phyloP scores from a whole-genome alignment of 2,329 filamentous ascomycete genomes.

The Plenodomus biglobosus region DNA sequence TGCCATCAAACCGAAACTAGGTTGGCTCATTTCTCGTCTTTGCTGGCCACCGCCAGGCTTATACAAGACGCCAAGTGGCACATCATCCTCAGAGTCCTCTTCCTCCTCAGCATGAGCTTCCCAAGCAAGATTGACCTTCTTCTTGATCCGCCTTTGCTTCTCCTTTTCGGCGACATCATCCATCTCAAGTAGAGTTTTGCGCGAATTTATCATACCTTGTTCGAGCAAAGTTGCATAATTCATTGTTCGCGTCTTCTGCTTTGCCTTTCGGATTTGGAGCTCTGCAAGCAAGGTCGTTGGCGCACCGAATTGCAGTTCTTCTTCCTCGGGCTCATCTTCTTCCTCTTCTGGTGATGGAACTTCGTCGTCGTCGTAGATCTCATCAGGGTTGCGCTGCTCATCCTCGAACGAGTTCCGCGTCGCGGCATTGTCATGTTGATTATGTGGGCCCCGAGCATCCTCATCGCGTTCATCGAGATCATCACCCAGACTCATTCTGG shows the following conservation, averaged over 20 bases:
- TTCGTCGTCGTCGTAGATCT: conserved; percentile 48
- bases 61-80: conserved; percentile 81
- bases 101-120: conserved; percentile 62
- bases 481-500: conserved; percentile 41
- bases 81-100: conserved; percentile 68
- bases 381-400: conserved; percentile 25
- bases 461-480: conserved; percentile 35
- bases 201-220: conserved; percentile 66
- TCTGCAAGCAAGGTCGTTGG: conserved; percentile 93
- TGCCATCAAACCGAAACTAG: conserved; percentile 71
- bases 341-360: conserved; percentile 49
- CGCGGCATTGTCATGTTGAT: conserved; percentile 17
- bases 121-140: conserved; percentile 87
- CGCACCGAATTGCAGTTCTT: conserved; percentile 61
- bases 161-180: conserved; percentile 88
- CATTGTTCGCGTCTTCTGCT: conserved; percentile 77
- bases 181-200: conserved; percentile 84
- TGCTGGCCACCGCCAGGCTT: conserved; percentile 50
- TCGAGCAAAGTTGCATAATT: conserved; percentile 65
- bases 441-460: conserved; percentile 34
- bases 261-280: conserved; percentile 84
- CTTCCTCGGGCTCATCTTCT: conserved; percentile 47
- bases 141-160: conserved; percentile 69
- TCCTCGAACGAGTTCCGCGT: conserved; percentile 18
- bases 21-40: conserved; percentile 57